phyloP scores from a whole-genome alignment of 2,329 filamentous ascomycete species.

The Fusarium oxysporum region DNA sequence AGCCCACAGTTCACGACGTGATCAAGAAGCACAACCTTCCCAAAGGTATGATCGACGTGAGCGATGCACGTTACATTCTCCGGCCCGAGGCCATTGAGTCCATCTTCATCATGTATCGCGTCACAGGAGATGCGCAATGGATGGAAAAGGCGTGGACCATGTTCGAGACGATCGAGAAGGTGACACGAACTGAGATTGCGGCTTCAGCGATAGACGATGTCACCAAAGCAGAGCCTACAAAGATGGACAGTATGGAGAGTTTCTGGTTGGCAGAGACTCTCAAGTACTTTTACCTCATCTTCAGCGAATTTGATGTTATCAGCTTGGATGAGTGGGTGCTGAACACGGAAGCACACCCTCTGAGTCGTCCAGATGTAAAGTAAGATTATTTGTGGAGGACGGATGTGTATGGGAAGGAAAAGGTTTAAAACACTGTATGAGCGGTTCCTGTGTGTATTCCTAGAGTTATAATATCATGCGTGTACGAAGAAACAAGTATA shows the following conservation, averaged over 20 bases:
- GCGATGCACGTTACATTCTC: conserved; percentile 71
- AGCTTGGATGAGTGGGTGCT: conserved; percentile 73
- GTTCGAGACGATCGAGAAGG: conserved; percentile 72
- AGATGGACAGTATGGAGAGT: conserved; percentile 76
- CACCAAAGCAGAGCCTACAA: conserved; percentile 46
- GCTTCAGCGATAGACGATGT: conserved; percentile 76
- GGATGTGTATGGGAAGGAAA: conserved; percentile 1
- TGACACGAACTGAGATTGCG: conserved; percentile 71
- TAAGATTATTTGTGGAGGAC: conserved; percentile 7
- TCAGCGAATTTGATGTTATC: conserved; percentile 67
- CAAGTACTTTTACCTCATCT: conserved; percentile 75
- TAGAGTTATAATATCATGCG: conserved; percentile 8
- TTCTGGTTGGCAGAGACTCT: conserved; percentile 79
- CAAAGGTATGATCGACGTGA: conserved; percentile 66
- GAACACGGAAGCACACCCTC: conserved; percentile 67
- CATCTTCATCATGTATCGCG: conserved; percentile 81
- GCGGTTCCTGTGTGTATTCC: conserved; percentile 14
- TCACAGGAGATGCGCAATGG: conserved; percentile 75
- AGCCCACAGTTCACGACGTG: conserved; percentile 41
- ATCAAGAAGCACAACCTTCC: conserved; percentile 53
- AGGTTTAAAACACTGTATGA: conserved; percentile 7
- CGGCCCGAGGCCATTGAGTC: conserved; percentile 84
- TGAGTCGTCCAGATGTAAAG: conserved; percentile 46
- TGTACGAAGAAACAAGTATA: background rate
- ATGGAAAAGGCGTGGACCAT: conserved; percentile 79